Conservation (phyloP, 2,329 filamentous ascomycete species). For the Exophiala sp. region DNA sequence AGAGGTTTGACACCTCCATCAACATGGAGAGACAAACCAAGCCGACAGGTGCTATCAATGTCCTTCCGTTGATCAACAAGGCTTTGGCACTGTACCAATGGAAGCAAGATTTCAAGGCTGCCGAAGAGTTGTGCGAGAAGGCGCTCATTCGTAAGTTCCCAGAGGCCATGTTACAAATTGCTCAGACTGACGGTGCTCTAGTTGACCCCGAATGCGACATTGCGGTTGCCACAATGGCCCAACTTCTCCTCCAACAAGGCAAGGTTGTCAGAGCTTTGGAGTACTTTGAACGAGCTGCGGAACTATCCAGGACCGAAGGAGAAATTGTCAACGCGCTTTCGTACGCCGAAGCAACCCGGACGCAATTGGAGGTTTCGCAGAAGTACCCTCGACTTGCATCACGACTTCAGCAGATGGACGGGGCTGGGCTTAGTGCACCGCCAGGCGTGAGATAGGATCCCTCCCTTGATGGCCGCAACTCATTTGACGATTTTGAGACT, state of each 20-base stretch:
- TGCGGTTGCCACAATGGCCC: conserved; percentile 96
- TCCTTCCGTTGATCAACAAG: conserved; percentile 97
- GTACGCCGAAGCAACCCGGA: conserved; percentile 93
- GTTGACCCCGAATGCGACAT: conserved; percentile 99
- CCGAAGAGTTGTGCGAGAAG: conserved; percentile 94
- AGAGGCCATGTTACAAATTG: conserved; percentile 30
- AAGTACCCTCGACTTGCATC: conserved; percentile 75
- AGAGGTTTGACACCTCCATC: conserved; percentile 97
- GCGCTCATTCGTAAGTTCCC: conserved; percentile 78
- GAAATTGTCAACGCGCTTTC: conserved; percentile 95
- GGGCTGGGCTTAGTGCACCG: conserved; percentile 27
- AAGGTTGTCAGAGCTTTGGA: conserved; percentile 91
- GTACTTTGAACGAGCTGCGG: conserved; percentile 94
- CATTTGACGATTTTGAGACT: conserved; percentile 7
- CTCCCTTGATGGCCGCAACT: neutral
- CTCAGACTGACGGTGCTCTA: conserved; percentile 41
- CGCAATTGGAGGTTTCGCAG: conserved; percentile 86
- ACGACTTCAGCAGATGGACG: conserved; percentile 58
- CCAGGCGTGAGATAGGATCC: conserved; percentile 14
- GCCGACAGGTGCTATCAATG: conserved; percentile 85
- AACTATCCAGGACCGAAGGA: conserved; percentile 86
- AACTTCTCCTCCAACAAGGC: conserved; percentile 93
- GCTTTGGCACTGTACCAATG: conserved; percentile 94
- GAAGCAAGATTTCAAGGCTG: conserved; percentile 93
- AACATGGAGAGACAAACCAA: conserved; percentile 96